Evolutionary conservation across 495 filamentous ascomycete species (phyloP), one percentile per base, ranked within the genome.

Genomic region (Clohesyomyces aquaticus): DNA sequence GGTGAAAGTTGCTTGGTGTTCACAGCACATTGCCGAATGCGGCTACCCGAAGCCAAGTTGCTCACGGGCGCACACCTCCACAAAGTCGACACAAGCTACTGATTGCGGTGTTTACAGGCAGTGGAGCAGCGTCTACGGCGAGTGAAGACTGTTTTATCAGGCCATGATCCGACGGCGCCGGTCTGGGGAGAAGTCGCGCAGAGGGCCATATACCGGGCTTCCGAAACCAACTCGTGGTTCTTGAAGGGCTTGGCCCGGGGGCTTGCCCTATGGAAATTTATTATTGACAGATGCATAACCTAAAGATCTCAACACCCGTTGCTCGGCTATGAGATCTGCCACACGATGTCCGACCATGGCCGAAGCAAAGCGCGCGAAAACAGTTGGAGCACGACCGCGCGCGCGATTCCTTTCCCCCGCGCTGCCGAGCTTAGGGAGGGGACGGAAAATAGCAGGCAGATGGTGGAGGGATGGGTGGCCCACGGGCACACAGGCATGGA

Each of bases 321-420:
- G 12, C 26, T 64, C 52, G 61, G 61, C 47, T 65, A 56, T 22
- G 8, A 18, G 12, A 29, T 38, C 21, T 21, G 21, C n/a, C 14
- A 12, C 38, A 28, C 21, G 26, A 57, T 45, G 32, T 14, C 54
- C 42, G 54, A 28, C 38, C 19, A 22, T 57, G 35, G 35, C 19
- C 63, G 63, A 66, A 66, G 63, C 63, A 66, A 66, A 61, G 41
- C 63, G 63, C 47, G 28, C 2, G 42, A 11, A 10, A 16, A n/a
- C n/a, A n/a, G n/a, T n/a, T n/a, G n/a, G n/a, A n/a, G n/a, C n/a
- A n/a, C n/a, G n/a, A n/a, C n/a, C n/a, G n/a, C n/a, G n/a, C n/a
- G n/a, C n/a, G n/a, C 22, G 27, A 18, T 43, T 32, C 22, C 60
- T 49, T 57, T 56, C 58, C 18, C 45, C 45, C 53, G 50, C 27